A percentile compares a stretch with the other conserved stretches of the same genome.
Conservation (phyloP, 2,329 filamentous ascomycete genomes). For the Triangularia setosa region DNA sequence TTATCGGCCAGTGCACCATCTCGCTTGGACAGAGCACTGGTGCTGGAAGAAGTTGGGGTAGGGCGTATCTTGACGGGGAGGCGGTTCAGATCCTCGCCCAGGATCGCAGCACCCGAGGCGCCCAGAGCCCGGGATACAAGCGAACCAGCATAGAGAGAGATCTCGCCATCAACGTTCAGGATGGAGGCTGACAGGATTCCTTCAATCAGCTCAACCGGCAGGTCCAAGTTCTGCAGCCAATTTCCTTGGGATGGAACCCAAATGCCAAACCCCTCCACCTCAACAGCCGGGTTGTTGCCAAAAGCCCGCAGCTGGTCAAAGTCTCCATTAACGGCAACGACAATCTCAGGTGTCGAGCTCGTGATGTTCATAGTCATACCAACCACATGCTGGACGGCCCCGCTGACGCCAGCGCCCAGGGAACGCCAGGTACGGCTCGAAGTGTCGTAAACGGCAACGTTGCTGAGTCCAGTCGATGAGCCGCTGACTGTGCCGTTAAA, state of each 20-base stretch:
- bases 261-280: slow-evolving; percentile 74
- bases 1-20: slow-evolving; percentile 36
- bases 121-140: slow-evolving; percentile 71
- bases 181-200: slow-evolving; percentile 69
- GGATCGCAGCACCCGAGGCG: slow-evolving; percentile 66
- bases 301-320: slow-evolving; percentile 73
- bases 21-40: slow-evolving; percentile 41
- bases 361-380: slow-evolving; percentile 77
- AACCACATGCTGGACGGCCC: slow-evolving; percentile 69
- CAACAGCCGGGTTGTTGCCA: slow-evolving; percentile 54
- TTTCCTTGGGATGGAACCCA: slow-evolving; percentile 85
- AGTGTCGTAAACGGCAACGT: slow-evolving; percentile 73
- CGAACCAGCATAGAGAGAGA: slow-evolving; percentile 76
- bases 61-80: slow-evolving; percentile 56
- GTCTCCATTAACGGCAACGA: slow-evolving; percentile 73
- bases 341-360: slow-evolving; percentile 61
- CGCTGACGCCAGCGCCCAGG: slow-evolving; percentile 82
- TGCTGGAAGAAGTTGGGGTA: slow-evolving; percentile 27
- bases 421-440: slow-evolving; percentile 67
- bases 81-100: slow-evolving; percentile 52
- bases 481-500: slow-evolving; percentile 71
- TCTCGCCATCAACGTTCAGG: slow-evolving; percentile 59
- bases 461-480: slow-evolving; percentile 61
- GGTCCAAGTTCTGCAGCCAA: slow-evolving; percentile 79
- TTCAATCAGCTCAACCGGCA: slow-evolving; percentile 60